Percentiles rank a stretch among this genome's conserved stretches.
These are phyloP conservation scores for Ophiostoma sp. DNA, from an alignment of 2,329 filamentous ascomycete genomes.

Conservation along the genomic window DNA sequence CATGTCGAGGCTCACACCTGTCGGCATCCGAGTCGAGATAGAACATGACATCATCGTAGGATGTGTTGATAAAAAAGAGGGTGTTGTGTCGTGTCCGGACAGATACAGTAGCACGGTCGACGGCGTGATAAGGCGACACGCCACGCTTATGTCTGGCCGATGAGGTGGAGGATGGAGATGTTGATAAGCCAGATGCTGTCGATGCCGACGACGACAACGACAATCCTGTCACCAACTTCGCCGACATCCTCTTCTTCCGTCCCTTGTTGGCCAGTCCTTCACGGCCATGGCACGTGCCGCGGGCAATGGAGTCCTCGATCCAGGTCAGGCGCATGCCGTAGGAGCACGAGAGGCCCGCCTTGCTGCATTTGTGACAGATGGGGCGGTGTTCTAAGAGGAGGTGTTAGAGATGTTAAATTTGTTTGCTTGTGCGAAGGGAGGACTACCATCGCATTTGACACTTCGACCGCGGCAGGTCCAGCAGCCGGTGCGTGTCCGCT, in stretches of 20 bases:
- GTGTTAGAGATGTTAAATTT: neutral
- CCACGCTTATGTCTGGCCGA: neutral
- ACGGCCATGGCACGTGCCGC: slow-evolving; percentile 21
- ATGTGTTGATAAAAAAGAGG: slow-evolving; percentile 17
- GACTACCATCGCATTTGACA: slow-evolving; percentile 23
- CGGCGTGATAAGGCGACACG: neutral
- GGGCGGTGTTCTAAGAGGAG: slow-evolving; percentile 12
- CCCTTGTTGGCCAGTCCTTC: slow-evolving; percentile 10
- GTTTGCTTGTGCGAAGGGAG: neutral
- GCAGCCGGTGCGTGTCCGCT: slow-evolving; percentile 22
- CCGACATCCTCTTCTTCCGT: neutral
- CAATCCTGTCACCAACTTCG: too few relatives aligned
- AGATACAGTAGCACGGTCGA: neutral
- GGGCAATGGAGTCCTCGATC: slow-evolving; percentile 21
- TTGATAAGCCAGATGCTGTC: neutral
- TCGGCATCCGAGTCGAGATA: neutral
- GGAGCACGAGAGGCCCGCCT: slow-evolving; percentile 9
- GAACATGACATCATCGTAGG: slow-evolving; percentile 9
- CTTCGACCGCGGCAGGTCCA: slow-evolving; percentile 23
- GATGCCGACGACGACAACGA: neutral
- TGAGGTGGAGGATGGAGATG: neutral
- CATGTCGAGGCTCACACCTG: neutral
- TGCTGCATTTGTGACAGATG: slow-evolving; percentile 14
- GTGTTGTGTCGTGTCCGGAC: neutral
- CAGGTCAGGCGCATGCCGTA: slow-evolving; percentile 22